phyloP scores from a whole-genome alignment of 73 alveolate species.

The Paramecium pentaurelia region DNA sequence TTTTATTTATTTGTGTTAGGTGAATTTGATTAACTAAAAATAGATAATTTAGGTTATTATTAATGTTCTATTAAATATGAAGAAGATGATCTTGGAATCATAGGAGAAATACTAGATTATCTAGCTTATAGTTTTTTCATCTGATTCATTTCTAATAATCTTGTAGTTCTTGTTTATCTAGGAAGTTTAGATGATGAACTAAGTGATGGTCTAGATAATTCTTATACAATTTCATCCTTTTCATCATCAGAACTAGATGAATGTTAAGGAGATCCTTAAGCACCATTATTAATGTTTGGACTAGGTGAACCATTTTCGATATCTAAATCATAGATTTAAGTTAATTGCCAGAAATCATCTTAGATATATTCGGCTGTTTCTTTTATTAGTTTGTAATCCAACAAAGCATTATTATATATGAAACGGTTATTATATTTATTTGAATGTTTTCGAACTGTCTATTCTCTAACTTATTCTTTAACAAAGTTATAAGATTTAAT shows the following conservation, averaged over 20 bases:
- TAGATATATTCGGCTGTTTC: constrained; percentile 24
- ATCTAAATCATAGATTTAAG: background rate
- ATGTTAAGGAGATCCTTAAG: background rate
- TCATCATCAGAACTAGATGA: background rate
- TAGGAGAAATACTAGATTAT: background rate
- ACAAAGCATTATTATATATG: background rate
- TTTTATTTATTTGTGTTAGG: background rate
- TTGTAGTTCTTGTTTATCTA: background rate
- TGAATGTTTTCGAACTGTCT: background rate
- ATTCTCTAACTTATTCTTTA: background rate
- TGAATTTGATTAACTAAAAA: background rate
- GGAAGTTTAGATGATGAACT: background rate
- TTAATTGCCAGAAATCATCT: constrained; percentile 20
- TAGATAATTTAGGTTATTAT: background rate
- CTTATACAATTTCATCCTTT: background rate
- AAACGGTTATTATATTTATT: background rate
- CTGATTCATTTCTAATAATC: background rate
- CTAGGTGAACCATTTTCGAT: background rate
- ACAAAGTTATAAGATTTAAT: background rate
- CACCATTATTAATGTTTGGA: background rate
- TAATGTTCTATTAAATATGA: background rate
- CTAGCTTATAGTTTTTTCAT: background rate
- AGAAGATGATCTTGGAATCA: background rate
- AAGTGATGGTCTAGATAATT: background rate
- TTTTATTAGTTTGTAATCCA: background rate